phyloP scores from a whole-genome alignment of 352 stramenopile genomes.

The Poterioochromonas sp. region DNA sequence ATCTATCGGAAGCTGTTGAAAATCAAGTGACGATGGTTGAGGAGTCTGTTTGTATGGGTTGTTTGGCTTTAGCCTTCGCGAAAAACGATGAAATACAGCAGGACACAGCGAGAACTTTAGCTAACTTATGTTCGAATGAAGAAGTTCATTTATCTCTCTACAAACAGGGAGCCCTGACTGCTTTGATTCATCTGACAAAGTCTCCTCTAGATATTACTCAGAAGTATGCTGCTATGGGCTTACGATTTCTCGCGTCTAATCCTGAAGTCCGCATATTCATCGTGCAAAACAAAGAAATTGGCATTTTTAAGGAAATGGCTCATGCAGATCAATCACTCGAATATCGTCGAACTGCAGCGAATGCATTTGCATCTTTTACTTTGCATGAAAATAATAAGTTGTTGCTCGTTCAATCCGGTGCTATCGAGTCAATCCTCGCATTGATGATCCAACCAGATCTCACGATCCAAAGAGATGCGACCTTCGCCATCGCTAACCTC shows the following conservation, averaged over 20 bases:
- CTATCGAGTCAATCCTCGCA: conserved; percentile 71
- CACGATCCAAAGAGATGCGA: conserved; percentile 75
- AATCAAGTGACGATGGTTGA: conserved; percentile 77
- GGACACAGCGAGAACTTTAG: conserved; percentile 75
- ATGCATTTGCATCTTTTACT: conserved; percentile 78
- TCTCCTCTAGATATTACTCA: conserved; percentile 77
- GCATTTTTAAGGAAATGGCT: conserved; percentile 78
- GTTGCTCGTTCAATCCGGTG: conserved; percentile 80
- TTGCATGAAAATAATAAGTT: conserved; percentile 84
- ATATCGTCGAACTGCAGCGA: conserved; percentile 73
- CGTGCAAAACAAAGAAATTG: conserved; percentile 71
- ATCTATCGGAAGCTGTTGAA: conserved; percentile 76
- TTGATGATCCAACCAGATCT: conserved; percentile 76
- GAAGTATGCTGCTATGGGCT: conserved; percentile 82
- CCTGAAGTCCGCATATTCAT: conserved; percentile 81
- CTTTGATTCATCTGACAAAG: conserved; percentile 73
- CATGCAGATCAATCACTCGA: conserved; percentile 59
- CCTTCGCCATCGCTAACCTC: conserved; percentile 86
- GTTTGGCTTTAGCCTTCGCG: conserved; percentile 62
- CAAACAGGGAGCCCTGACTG: conserved; percentile 76
- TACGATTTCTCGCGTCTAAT: conserved; percentile 84
- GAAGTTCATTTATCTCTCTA: conserved; percentile 83
- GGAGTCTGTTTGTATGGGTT: conserved; percentile 65
- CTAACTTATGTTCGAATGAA: conserved; percentile 85
- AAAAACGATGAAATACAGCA: conserved; percentile 83